Evolutionary conservation across 345 rosid species (phyloP), one percentile per base, ranked within the genome.

Genomic region (Euphorbia tirucalli): DNA sequence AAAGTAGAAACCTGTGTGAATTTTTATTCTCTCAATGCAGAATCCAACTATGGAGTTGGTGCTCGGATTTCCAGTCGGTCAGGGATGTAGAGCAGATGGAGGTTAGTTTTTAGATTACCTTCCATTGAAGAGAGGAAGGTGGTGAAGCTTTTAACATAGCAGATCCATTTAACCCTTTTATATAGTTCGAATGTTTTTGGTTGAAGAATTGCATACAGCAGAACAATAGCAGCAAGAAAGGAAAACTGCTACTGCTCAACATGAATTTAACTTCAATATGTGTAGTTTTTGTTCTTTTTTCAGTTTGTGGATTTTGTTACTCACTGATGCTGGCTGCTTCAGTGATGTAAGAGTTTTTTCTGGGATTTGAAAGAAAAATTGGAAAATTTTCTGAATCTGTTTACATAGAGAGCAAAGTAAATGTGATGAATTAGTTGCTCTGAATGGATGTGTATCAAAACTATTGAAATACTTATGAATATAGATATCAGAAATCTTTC

Each of bases 21-120:
- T 83, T 73, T 71, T 79, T 85, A 74, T 77, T 49, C 83, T 77
- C 83, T 77, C 49, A 22, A 56, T 67, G 60, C 88, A 82, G 90
- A 79, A 75, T 74, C 85, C 86, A 71, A 73, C 84, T 75, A 61
- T 2, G 86, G 83, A 73, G 84, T 83, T 83, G 90, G 90, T 85
- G 90, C 89, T 88, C 85, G 62, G 73, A 69, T 80, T 86, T 85
- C 89, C 19, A 3, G 52, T 46, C 52, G 52, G 48, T 68, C 79
- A 80, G 87, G 89, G 82, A 83, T 80, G 82, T 78, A 71, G 88
- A 79, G 86, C 90, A 70, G 74, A 82, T 81, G 88, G 89, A 79
- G 89, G 90, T 82, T 79, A 52, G 16, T 70, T 84, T 85, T 82
- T 76, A 65, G 82, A 65, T 66, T 80, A 77, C 83, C 85, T 79